Evolutionary conservation across 345 rosid species (phyloP), one percentile per base, ranked within the genome.

Genomic region (Corchorus capsularis): DNA sequence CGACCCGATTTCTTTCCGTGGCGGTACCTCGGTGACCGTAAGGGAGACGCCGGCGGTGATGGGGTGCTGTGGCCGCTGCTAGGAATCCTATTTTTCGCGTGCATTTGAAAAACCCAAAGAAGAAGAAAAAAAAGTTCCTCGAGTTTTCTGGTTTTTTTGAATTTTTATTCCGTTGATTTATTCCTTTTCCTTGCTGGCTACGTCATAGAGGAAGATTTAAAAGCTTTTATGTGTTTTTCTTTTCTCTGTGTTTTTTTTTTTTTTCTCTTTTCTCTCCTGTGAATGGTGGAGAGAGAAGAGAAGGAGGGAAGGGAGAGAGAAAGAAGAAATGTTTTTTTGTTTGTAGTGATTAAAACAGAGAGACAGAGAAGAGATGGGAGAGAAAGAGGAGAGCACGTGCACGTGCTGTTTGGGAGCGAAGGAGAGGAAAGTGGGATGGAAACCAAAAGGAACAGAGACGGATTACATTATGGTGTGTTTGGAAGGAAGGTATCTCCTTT

Each of bases 61-160:
- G 99, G 99, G n/a, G 97, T 89, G 17, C 83, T 79, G 89, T 91
- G 97, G 86, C 97, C 98, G 91, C 97, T 93, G 84, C 92, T 86
- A 37, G 97, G 95, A 77, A 90, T 76, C 79, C 98, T 84, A 71
- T 68, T 91, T 80, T 89, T 85, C 12, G 97, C 89, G 77, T 88
- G 98, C 99, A 96, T 93, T 89, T 88, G 89, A 79, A 11, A 32
- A 53, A 68, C 0, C 27, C 32, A 20, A 19, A 9, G 49, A 8
- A 37, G n/a, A n/a, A n/a, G n/a, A 0, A 27, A 15, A 34, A 16
- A 69, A 8, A 32, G 5, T 35, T 52, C 6, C 16, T 34, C 13
- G 17, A 4, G 11, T 16, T 34, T 69, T 14, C 6, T 6, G 43
- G 4, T 39, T 39, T 39, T 39, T 39, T 39, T 39, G 43, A 39